Evolutionary conservation across 371 early-diverging fungal species (phyloP), one percentile per base, ranked within the genome.

Genomic region (Syncephalis fuscata): DNA sequence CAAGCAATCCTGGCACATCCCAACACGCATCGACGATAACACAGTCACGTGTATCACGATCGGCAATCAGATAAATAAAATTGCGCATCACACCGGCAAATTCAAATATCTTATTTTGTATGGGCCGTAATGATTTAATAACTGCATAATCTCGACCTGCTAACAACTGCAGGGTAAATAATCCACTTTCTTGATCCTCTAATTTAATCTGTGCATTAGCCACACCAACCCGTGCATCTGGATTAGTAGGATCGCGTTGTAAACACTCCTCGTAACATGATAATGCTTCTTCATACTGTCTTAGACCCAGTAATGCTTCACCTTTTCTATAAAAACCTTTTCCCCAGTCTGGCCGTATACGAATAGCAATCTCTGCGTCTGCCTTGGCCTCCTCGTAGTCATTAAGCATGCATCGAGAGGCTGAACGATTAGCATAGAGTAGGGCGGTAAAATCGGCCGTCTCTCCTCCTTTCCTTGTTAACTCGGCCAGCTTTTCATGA

Each of bases 21-120:
- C 90, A 92, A 62, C 88, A 89, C 69, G 86, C 79, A 58, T 92
- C 92, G 19, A 92, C 74, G 3, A 90, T 68, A 1, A 86, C 57
- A 52, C 83, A 85, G 43, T 82, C 66, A 46, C 70, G 70, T 22
- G 72, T 67, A 8, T 63, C 61, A 16, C 49, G 56, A 58, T 88
- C 82, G 14, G 67, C 86, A 4, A 90, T 60, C 15, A 84, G 47
- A 59, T 90, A 84, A 20, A 88, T 72, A 49, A 76, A 81, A 59
- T 92, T 92, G 39, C 72, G 74, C 88, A 92, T 85, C 19, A 73
- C 72, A 2, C 63, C 54, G 2, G 90, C 90, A 57, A 77, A 83
- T 44, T 77, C 79, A 55, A 73, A 82, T 17, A 92, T 65, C 44
- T 73, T 56, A 41, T 66, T 73, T 47, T 85, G 80, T 36, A 92